Evolutionary conservation across 306 rosid species (phyloP).

Genomic region (Acmispon strigosus): DNA sequence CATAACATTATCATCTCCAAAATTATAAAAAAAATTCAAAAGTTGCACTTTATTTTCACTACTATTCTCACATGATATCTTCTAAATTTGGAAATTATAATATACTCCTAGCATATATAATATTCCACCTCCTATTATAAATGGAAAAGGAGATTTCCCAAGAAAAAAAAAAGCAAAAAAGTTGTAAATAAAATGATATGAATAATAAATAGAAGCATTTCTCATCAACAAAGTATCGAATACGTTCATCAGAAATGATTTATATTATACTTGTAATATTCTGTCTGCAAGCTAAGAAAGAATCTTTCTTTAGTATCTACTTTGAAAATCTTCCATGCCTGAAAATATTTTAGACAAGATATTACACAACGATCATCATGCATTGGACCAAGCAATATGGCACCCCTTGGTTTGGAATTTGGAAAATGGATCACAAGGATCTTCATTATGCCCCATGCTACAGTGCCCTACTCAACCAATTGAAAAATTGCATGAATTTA

Average conservation of each 20-base stretch:
- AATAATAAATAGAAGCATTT: slow-evolving; percentile 15
- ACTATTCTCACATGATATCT: too few species aligned
- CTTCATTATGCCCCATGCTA: slow-evolving; percentile 4
- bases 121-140: too few species aligned
- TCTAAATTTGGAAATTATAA: too few species aligned
- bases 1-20: too few species aligned
- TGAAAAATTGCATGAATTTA: not conserved
- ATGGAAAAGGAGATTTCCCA: not conserved
- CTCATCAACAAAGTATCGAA: slow-evolving; percentile 18
- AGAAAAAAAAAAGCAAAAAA: not conserved
- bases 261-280: not conserved
- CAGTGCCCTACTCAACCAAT: not conserved
- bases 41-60: too few species aligned
- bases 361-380: not conserved
- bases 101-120: too few species aligned
- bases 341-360: slow-evolving; percentile 1
- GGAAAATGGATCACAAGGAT: not conserved
- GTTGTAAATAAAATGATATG: not conserved
- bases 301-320: slow-evolving; percentile 17
- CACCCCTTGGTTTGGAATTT: not conserved
- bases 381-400: slow-evolving; percentile 7
- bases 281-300: not conserved
- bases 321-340: slow-evolving; percentile 7
- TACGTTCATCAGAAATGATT: not conserved
- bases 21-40: too few species aligned